phyloP scores from a whole-genome alignment of 768 basidiomycete genomes.

The Thelephora aurantiotincta region DNA sequence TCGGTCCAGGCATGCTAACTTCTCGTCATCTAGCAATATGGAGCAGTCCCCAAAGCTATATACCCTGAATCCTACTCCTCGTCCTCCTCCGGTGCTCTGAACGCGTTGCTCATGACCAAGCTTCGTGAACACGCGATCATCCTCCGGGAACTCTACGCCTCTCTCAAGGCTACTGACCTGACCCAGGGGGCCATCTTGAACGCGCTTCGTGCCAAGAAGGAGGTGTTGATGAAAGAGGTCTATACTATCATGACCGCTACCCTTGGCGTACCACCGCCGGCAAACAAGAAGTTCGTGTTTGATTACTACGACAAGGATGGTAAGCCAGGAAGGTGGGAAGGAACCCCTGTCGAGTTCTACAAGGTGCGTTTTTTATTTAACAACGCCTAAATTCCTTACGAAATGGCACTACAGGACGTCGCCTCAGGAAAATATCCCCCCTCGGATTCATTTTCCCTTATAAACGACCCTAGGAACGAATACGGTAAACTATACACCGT shows the following conservation, averaged over 20 bases:
- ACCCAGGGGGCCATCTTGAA: slow-evolving; percentile 32
- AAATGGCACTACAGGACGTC: not conserved
- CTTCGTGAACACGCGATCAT: slow-evolving; percentile 83
- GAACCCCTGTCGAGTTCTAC: slow-evolving; percentile 75
- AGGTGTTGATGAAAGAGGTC: slow-evolving; percentile 69
- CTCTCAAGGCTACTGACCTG: slow-evolving; percentile 31
- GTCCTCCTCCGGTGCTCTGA: slow-evolving; percentile 55
- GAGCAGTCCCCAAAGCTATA: slow-evolving; percentile 69
- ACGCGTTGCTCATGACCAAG: slow-evolving; percentile 75
- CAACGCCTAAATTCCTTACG: not conserved
- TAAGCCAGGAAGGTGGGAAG: slow-evolving; percentile 61
- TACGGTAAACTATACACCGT: slow-evolving; percentile 82
- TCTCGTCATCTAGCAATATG: slow-evolving; percentile 43
- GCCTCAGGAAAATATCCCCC: slow-evolving; percentile 20
- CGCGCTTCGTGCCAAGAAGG: slow-evolving; percentile 70
- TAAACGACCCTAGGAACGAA: slow-evolving; percentile 86
- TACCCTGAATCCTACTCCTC: slow-evolving; percentile 84
- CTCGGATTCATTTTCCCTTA: slow-evolving; percentile 75
- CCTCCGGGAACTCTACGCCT: slow-evolving; percentile 48
- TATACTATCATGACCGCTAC: slow-evolving; percentile 77
- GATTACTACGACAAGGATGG: slow-evolving; percentile 79
- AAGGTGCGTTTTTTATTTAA: slow-evolving; percentile 17
- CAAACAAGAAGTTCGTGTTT: slow-evolving; percentile 64
- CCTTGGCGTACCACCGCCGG: slow-evolving; percentile 73
- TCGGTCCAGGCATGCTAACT: not conserved